Evolutionary conservation across 805 yeast species (phyloP).

Genomic region (Kurtzmaniella fragi): DNA sequence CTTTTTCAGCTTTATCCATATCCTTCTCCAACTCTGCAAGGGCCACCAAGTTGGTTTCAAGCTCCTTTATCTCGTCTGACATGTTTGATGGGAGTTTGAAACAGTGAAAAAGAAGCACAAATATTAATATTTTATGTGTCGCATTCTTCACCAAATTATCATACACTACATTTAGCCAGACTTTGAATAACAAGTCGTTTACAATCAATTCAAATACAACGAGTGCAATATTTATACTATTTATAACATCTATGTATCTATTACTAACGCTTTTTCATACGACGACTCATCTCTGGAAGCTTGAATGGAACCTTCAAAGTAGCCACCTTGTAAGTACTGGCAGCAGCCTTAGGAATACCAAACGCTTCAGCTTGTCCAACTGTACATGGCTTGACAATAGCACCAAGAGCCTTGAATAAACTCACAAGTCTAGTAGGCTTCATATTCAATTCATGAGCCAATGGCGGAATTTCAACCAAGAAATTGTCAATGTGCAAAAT

Average conservation of each 20-base stretch:
- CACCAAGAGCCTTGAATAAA: conserved; percentile 78
- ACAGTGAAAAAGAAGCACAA: too few species aligned
- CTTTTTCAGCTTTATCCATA: conserved; percentile 55
- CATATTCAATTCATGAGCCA: conserved; percentile 78
- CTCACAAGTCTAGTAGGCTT: conserved; percentile 69
- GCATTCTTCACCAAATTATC: too few species aligned
- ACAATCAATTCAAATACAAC: too few species aligned
- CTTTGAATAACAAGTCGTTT: too few species aligned
- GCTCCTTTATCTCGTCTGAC: conserved; percentile 4
- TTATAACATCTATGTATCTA: background rate
- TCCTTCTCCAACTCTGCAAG: conserved; percentile 56
- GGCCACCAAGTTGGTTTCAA: conserved; percentile 21
- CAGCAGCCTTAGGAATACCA: conserved; percentile 57
- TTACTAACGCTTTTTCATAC: conserved; percentile 39
- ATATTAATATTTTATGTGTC: too few species aligned
- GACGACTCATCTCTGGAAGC: conserved; percentile 75
- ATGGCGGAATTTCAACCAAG: conserved; percentile 68
- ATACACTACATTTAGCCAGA: too few species aligned
- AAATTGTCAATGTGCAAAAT: conserved; percentile 74
- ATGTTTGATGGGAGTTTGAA: background rate
- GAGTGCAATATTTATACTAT: background rate
- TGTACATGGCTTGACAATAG: conserved; percentile 66
- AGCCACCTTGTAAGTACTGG: conserved; percentile 72
- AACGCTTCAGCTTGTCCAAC: conserved; percentile 71
- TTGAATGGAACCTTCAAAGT: conserved; percentile 82